Conservation (phyloP, 257 asterid species). For the Nicotiana tabacum region DNA sequence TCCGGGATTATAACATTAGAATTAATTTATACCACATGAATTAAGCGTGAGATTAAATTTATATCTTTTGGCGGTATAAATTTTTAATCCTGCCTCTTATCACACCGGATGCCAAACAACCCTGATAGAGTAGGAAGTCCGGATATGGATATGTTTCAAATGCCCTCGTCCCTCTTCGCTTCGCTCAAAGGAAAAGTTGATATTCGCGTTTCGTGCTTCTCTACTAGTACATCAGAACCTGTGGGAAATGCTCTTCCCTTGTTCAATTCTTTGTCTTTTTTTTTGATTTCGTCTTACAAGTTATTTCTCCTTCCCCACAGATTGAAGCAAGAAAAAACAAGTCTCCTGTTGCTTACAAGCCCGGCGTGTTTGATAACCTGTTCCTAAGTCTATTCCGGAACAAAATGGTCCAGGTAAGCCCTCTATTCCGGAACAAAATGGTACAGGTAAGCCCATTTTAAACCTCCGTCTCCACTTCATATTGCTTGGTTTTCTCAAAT, state of each 20-base stretch:
- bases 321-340: slow-evolving; percentile 28
- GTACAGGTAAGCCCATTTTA: slow-evolving; percentile 36
- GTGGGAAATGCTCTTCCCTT: neutral
- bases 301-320: slow-evolving; percentile 12
- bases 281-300: neutral
- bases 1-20: no score
- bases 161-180: neutral
- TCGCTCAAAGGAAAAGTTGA: neutral
- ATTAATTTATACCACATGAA: no score
- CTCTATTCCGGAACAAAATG: slow-evolving; percentile 67
- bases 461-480: neutral
- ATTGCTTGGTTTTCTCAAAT: neutral
- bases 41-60: no score
- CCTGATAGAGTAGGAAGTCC: neutral
- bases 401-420: slow-evolving; percentile 63
- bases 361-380: slow-evolving; percentile 48
- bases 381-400: slow-evolving; percentile 61
- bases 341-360: slow-evolving; percentile 32
- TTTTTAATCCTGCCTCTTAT: no score
- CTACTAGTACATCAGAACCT: slow-evolving; percentile 7
- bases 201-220: slow-evolving; percentile 16
- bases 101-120: no score
- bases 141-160: neutral
- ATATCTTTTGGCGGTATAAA: no score
- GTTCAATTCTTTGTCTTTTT: no score